phyloP scores from a whole-genome alignment of 2,329 filamentous ascomycete genomes.

The Achaetomium macrosporum region DNA sequence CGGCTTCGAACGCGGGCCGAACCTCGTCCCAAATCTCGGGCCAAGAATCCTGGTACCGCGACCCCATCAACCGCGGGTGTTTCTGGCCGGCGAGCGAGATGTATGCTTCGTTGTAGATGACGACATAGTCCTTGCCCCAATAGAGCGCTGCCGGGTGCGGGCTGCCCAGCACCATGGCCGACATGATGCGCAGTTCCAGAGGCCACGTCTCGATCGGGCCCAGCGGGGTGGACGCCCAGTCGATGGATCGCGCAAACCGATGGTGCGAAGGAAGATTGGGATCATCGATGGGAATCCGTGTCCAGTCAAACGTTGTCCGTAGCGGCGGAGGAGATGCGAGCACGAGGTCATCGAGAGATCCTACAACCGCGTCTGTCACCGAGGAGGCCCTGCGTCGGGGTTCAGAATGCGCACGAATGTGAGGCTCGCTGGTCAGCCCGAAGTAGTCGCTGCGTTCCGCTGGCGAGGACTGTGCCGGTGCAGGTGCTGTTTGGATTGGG shows the following conservation, averaged over 20 bases:
- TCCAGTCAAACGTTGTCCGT: constrained; percentile 72
- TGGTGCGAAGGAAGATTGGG: constrained; percentile 62
- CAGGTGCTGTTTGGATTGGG: background rate
- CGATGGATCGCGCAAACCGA: constrained; percentile 61
- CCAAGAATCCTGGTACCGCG: constrained; percentile 64
- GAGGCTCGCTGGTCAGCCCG: constrained; percentile 27
- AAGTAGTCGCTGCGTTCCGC: constrained; percentile 34
- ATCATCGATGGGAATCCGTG: constrained; percentile 57
- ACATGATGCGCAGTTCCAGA: constrained; percentile 67
- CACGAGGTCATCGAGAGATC: constrained; percentile 25
- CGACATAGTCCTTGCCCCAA: constrained; percentile 66
- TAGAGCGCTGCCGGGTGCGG: constrained; percentile 73
- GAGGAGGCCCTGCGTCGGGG: constrained; percentile 22
- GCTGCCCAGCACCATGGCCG: constrained; percentile 74
- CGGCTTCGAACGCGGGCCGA: constrained; percentile 60
- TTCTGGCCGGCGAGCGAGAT: constrained; percentile 67
- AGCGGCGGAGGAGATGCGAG: constrained; percentile 28
- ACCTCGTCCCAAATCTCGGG: constrained; percentile 69
- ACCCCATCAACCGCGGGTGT: constrained; percentile 70
- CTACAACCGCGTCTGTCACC: constrained; percentile 20
- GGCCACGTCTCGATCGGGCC: constrained; percentile 72
- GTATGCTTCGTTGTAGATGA: constrained; percentile 69
- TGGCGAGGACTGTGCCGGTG: constrained; percentile 28
- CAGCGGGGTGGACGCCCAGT: constrained; percentile 68
- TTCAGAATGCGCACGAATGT: constrained; percentile 23